phyloP scores from a whole-genome alignment of 352 stramenopile genomes.

The Phytophthora colocasiae region DNA sequence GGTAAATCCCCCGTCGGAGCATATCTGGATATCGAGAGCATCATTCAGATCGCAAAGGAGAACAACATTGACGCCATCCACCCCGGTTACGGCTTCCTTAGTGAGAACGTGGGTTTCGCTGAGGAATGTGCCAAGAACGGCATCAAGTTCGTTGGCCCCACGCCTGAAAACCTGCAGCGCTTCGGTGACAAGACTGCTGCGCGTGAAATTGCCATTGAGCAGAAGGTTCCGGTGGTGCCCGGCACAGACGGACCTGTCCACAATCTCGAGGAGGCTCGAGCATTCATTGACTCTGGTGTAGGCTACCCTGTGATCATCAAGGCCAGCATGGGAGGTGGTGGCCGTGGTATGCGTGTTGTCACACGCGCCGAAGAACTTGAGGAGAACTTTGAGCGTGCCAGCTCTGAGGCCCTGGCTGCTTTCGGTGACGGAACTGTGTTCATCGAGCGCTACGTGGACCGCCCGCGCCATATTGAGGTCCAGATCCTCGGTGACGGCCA shows the following conservation, averaged over 20 bases:
- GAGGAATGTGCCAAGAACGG: constrained; percentile 90
- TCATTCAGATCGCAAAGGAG: constrained; percentile 93
- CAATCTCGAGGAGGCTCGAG: constrained; percentile 87
- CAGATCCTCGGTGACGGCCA: constrained; percentile 97
- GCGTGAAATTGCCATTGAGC: constrained; percentile 89
- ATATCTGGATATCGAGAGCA: constrained; percentile 96
- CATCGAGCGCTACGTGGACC: constrained; percentile 96
- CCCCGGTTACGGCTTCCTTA: constrained; percentile 98
- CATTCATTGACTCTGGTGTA: constrained; percentile 91
- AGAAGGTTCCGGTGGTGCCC: constrained; percentile 89
- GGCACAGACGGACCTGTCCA: constrained; percentile 91
- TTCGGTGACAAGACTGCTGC: constrained; percentile 93
- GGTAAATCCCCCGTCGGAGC: constrained; percentile 93
- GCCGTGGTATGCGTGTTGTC: constrained; percentile 97
- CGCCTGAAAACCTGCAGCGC: constrained; percentile 90
- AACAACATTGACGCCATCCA: constrained; percentile 96
- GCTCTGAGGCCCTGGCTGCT: constrained; percentile 83
- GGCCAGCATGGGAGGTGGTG: constrained; percentile 96
- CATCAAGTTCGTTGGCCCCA: constrained; percentile 97
- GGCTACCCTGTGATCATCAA: constrained; percentile 98
- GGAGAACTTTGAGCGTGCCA: constrained; percentile 89
- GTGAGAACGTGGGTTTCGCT: constrained; percentile 96
- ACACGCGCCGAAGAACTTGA: constrained; percentile 83
- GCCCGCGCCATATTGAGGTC: constrained; percentile 97
- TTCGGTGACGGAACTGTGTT: constrained; percentile 97